Conservation (phyloP, 305 asterid genomes). For the Rubia peregrina region DNA sequence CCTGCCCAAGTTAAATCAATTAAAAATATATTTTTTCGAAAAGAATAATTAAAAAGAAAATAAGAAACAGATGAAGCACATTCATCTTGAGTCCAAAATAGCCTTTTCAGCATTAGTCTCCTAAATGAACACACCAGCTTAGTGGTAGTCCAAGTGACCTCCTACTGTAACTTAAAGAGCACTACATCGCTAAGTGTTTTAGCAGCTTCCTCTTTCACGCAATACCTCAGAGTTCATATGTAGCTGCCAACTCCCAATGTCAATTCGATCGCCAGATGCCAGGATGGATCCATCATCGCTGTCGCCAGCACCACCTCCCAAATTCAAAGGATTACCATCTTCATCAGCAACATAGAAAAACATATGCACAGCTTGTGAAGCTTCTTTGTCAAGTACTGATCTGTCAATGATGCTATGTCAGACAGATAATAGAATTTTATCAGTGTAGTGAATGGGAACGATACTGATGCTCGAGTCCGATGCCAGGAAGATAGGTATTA, state of each 20-base stretch:
- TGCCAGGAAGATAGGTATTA: neutral
- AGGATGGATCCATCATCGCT: conserved; percentile 41
- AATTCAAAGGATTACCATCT: conserved; percentile 51
- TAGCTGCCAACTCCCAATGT: conserved; percentile 83
- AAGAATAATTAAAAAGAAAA: neutral
- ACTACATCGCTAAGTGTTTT: neutral
- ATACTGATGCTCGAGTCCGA: neutral
- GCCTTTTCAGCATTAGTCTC: neutral
- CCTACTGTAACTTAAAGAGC: neutral
- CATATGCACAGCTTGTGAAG: conserved; percentile 49
- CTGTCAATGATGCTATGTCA: conserved; percentile 25
- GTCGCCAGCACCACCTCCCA: conserved; percentile 44
- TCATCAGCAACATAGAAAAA: conserved; percentile 97
- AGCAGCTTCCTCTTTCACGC: conserved; percentile 9
- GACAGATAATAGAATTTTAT: neutral
- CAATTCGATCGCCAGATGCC: conserved; percentile 63
- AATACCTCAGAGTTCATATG: conserved; percentile 73
- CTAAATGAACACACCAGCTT: neutral
- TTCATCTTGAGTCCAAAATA: neutral
- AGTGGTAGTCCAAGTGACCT: conserved; percentile 2
- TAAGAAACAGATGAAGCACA: neutral
- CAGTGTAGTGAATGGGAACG: neutral
- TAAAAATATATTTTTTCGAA: neutral
- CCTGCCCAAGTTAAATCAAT: conserved; percentile 43
- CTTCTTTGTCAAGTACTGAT: conserved; percentile 41